Evolutionary conservation across 78 protist species (phyloP), one percentile per base, ranked within the genome.

Genomic region (Dictyostelium brefeldianum): DNA sequence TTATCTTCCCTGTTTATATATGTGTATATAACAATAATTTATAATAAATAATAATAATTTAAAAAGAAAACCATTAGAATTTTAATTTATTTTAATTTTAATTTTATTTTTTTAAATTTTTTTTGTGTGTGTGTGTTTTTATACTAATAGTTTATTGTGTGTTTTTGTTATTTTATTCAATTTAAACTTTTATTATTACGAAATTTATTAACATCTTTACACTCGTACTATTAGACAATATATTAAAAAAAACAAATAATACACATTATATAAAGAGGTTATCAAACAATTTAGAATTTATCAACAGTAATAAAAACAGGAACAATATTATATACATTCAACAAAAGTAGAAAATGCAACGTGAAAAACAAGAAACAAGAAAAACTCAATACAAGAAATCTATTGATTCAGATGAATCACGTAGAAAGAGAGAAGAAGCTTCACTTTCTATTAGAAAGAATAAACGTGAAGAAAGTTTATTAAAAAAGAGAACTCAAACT

Each of bases 401-500:
- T 10, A 36, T 89, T 22, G 89, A 62, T 6, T 83, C 90, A 20
- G 96, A 94, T 22, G 98, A 96, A 8, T 74, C 94, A 14, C 83
- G 98, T 46, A 67, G 95, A n/a, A 50, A 82, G 67, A 89, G 99
- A 50, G 97, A 97, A 70, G 96, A 97, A 46, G 47, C 73, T 11
- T 54, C 95, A 15, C 29, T 97, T 17, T 50, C 78, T 31, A 73
- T 98, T 43, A 96, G 99, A 80, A 97, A 97, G 95, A 48, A 95
- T 43, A 96, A 97, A 96, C 25, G 96, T 14, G 89, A 85, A 5
- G 97, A 97, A 22, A 53, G 78, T 75, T 54, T 97, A 25, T 31
- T 14, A 64, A 97, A 97, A 96, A 81, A 96, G 50, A 89, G 98
- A 56, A 92, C 27, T 8, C 62, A 73, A 18, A 41, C n/a, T 7